A percentile compares a stretch with the other conserved stretches of the same genome.
These are phyloP conservation scores for Aeminium ludgeri DNA, from an alignment of 495 filamentous ascomycete genomes.

Conservation along the genomic window DNA sequence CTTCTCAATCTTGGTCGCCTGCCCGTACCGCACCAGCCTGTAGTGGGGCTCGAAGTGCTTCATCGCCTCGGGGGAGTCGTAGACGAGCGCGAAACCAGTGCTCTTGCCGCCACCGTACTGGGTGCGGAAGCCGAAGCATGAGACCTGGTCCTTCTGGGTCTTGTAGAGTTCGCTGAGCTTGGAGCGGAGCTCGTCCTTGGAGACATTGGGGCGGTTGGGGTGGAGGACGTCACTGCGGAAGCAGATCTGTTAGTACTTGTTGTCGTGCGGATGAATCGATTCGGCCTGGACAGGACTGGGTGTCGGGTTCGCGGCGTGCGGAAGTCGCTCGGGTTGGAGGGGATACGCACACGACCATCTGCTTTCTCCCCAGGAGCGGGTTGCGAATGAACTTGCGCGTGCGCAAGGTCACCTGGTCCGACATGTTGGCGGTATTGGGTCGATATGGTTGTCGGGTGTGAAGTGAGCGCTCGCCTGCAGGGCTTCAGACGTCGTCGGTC, in stretches of 20 bases:
- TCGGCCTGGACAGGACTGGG: neutral
- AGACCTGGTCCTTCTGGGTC: conserved; percentile 87
- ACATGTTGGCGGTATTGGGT: conserved; percentile 44
- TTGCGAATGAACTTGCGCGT: conserved; percentile 99
- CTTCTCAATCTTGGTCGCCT: conserved; percentile 85
- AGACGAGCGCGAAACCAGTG: conserved; percentile 96
- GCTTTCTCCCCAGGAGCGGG: conserved; percentile 92
- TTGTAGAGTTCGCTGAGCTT: conserved; percentile 96
- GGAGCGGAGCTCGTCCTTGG: conserved; percentile 91
- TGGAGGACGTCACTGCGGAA: conserved; percentile 89
- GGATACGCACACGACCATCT: conserved; percentile 99
- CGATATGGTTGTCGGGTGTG: conserved; percentile 1
- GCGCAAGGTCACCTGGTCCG: conserved; percentile 91
- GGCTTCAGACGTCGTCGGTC: conserved; percentile 5
- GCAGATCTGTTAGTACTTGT: conserved; percentile 6
- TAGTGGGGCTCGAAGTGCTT: conserved; percentile 99
- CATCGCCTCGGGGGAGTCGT: conserved; percentile 90
- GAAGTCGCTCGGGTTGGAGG: conserved; percentile 1
- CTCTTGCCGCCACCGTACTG: conserved; percentile 99
- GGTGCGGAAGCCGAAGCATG: conserved; percentile 93
- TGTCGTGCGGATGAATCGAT: no score
- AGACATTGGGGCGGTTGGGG: conserved; percentile 92
- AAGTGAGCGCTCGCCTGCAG: conserved; percentile 10
- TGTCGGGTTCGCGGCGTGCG: neutral
- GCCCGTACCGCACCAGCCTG: conserved; percentile 81